Percentiles rank a stretch among this genome's conserved stretches.
These are phyloP conservation scores for Talaromyces sp. DNA, from an alignment of 2,329 filamentous ascomycete genomes.

Conservation along the genomic window DNA sequence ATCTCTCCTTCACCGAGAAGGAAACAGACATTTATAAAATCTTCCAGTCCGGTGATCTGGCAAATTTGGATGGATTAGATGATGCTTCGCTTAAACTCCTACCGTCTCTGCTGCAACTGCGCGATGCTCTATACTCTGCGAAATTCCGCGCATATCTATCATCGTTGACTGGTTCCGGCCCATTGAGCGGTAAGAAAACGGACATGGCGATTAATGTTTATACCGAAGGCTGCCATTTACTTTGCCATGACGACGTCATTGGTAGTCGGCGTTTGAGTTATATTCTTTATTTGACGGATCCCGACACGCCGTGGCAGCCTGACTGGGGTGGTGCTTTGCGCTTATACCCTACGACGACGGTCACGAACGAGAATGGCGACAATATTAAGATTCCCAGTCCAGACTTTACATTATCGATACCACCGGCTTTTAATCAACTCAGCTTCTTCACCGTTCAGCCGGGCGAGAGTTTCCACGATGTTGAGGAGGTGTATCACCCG, in stretches of 20 bases:
- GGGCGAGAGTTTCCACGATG: conserved; percentile 98
- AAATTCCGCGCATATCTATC: conserved; percentile 87
- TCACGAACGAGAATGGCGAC: conserved; percentile 65
- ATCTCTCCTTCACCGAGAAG: conserved; percentile 94
- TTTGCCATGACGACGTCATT: conserved; percentile 98
- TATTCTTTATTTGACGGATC: conserved; percentile 92
- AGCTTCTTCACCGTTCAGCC: conserved; percentile 98
- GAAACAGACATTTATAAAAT: conserved; percentile 99
- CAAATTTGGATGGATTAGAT: conserved; percentile 91
- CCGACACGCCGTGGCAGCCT: conserved; percentile 82
- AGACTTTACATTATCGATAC: conserved; percentile 76
- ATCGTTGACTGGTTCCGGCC: conserved; percentile 77
- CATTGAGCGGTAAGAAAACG: conserved; percentile 87
- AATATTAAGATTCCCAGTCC: conserved; percentile 75
- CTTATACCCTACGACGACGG: conserved; percentile 69
- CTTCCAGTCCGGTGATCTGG: conserved; percentile 94
- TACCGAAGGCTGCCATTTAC: conserved; percentile 87
- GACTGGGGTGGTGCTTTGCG: conserved; percentile 91
- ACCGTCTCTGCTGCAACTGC: conserved; percentile 83
- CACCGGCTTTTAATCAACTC: conserved; percentile 94
- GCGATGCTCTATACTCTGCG: conserved; percentile 89
- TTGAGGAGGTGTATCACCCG: conserved; percentile 90
- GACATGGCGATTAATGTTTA: conserved; percentile 99
- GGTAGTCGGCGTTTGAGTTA: conserved; percentile 95
- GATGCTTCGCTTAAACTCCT: conserved; percentile 79